Evolutionary conservation across 495 filamentous ascomycete genomes (phyloP).

Genomic region (Lepraria neglecta): DNA sequence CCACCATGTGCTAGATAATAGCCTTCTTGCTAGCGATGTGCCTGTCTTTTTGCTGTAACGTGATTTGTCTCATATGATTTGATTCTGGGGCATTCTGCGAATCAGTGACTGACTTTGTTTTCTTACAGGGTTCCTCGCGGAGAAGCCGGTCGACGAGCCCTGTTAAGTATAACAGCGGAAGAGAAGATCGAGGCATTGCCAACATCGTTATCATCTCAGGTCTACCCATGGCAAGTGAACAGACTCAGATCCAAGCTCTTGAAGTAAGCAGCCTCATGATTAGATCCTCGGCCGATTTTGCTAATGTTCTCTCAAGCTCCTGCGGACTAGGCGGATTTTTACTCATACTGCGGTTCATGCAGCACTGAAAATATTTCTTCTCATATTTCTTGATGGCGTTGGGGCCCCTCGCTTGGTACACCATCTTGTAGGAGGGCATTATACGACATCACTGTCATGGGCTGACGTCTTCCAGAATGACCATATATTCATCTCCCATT

Average conservation of each 20-base stretch:
- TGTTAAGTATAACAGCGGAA: not conserved
- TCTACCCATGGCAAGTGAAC: slow-evolving; percentile 59
- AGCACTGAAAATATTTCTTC: slow-evolving; percentile 73
- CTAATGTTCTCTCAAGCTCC: slow-evolving; percentile 48
- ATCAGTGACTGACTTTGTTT: not conserved
- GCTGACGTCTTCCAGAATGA: slow-evolving; percentile 53
- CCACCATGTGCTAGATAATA: too few species aligned
- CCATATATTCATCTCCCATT: slow-evolving; percentile 81
- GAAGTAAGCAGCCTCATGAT: slow-evolving; percentile 46
- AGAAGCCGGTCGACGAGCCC: not conserved
- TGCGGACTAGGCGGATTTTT: slow-evolving; percentile 70
- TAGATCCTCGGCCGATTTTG: not conserved
- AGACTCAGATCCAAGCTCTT: slow-evolving; percentile 80
- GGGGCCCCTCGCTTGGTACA: slow-evolving; percentile 35
- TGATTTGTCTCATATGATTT: too few species aligned
- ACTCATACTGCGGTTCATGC: slow-evolving; percentile 63
- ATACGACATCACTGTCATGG: not conserved
- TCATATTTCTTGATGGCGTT: slow-evolving; percentile 62
- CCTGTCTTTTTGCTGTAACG: too few species aligned
- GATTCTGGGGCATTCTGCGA: not conserved
- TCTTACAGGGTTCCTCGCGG: not conserved
- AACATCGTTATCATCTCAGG: slow-evolving; percentile 79
- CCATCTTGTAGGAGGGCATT: slow-evolving; percentile 42
- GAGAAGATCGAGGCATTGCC: slow-evolving; percentile 47
- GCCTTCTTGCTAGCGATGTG: too few species aligned